These are phyloP conservation scores for Tuber aestivum DNA, from an alignment of 495 filamentous ascomycete genomes.

Conservation along the genomic window DNA sequence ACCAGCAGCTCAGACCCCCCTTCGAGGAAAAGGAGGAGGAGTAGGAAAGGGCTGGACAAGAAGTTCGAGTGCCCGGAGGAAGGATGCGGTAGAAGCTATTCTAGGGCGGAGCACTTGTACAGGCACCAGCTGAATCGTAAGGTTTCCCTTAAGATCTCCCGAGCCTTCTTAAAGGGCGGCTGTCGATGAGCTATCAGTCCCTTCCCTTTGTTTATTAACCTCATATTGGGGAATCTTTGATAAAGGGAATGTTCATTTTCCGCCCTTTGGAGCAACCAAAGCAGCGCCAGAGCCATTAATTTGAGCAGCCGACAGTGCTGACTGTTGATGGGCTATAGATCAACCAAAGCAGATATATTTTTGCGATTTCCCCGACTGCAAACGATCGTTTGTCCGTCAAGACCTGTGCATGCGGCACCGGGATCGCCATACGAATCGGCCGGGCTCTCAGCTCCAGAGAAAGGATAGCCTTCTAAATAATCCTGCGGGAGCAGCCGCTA, in stretches of 20 bases:
- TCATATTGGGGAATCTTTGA: conserved; percentile 11
- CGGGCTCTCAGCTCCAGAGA: conserved; percentile 82
- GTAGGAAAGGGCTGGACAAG: conserved; percentile 83
- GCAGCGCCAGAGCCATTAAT: not conserved
- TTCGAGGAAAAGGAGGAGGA: conserved; percentile 66
- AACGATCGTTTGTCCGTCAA: conserved; percentile 85
- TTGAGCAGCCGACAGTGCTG: conserved; percentile 22
- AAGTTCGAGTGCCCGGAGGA: conserved; percentile 89
- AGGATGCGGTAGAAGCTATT: conserved; percentile 93
- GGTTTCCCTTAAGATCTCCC: conserved; percentile 32
- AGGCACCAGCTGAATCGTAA: conserved; percentile 93
- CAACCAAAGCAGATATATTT: conserved; percentile 89
- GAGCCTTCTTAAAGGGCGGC: not conserved
- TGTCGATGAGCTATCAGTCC: conserved; percentile 1
- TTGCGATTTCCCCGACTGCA: conserved; percentile 89
- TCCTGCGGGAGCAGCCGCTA: conserved; percentile 34
- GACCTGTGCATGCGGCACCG: conserved; percentile 90
- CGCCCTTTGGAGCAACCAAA: not conserved
- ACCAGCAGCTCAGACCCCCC: conserved; percentile 32
- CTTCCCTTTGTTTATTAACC: conserved; percentile 4
- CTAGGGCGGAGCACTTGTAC: conserved; percentile 92
- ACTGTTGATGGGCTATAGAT: conserved; percentile 48
- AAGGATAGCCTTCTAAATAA: conserved; percentile 71
- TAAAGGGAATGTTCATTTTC: not conserved
- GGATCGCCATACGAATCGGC: conserved; percentile 87